These are phyloP conservation scores for Psilocybe subaeruginosa DNA, from an alignment of 768 basidiomycete genomes.

Conservation along the genomic window DNA sequence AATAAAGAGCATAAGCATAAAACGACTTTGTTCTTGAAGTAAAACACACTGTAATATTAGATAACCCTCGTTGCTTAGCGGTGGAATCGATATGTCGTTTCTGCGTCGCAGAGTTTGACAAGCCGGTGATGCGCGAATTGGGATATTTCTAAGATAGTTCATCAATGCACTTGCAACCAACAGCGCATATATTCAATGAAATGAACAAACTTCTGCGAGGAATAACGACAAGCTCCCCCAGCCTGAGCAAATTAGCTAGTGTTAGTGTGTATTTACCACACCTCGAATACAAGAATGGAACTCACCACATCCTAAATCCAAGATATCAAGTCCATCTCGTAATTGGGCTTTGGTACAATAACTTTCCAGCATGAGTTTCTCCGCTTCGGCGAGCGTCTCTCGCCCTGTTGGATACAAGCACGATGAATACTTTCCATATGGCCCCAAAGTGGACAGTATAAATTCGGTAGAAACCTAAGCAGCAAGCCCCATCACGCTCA, in stretches of 20 bases:
- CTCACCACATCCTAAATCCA: conserved; percentile 72
- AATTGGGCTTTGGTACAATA: conserved; percentile 70
- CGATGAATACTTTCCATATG: conserved; percentile 67
- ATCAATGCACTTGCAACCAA: neutral
- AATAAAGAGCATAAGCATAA: neutral
- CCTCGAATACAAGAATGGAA: neutral
- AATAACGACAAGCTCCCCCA: conserved; percentile 76
- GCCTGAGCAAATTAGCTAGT: conserved; percentile 32
- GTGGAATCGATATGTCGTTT: conserved; percentile 61
- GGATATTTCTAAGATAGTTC: conserved; percentile 58
- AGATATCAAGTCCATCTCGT: conserved; percentile 59
- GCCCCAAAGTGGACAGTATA: conserved; percentile 67
- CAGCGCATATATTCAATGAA: neutral
- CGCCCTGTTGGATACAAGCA: conserved; percentile 65
- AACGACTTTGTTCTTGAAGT: neutral
- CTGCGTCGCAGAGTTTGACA: conserved; percentile 73
- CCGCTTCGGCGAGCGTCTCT: conserved; percentile 65
- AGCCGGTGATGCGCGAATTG: conserved; percentile 58
- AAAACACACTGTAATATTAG: conserved; percentile 50
- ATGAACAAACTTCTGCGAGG: conserved; percentile 52
- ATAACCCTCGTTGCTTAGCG: conserved; percentile 50
- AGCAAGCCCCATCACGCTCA: neutral
- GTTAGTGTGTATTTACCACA: neutral
- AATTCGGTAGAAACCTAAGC: conserved; percentile 59
- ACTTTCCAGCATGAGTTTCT: conserved; percentile 64